These are phyloP conservation scores for Solanum virginianum DNA, from an alignment of 257 asterid species.

Conservation along the genomic window DNA sequence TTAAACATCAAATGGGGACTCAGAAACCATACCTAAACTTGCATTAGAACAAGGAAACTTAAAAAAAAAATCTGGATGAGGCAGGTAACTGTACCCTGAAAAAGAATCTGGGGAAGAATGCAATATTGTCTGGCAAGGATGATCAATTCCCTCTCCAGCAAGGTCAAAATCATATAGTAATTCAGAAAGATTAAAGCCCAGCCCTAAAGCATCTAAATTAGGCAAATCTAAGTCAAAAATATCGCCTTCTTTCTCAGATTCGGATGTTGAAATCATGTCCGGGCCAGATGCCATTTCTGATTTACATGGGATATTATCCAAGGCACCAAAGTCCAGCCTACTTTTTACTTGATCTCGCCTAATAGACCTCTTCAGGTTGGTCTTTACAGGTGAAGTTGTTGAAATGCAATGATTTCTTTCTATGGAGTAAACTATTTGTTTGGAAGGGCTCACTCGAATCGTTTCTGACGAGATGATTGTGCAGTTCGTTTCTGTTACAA, in stretches of 20 bases:
- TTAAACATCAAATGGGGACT: background rate
- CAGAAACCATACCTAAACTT: background rate
- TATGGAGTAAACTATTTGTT: slow-evolving; percentile 62
- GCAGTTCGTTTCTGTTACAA: slow-evolving; percentile 53
- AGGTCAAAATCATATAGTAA: slow-evolving; percentile 30
- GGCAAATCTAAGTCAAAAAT: slow-evolving; percentile 62
- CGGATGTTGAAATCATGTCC: slow-evolving; percentile 46
- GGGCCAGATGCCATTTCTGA: slow-evolving; percentile 27
- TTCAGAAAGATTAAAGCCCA: slow-evolving; percentile 21
- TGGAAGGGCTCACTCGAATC: slow-evolving; percentile 64
- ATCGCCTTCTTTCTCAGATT: slow-evolving; percentile 50
- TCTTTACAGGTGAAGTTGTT: slow-evolving; percentile 58
- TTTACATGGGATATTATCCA: slow-evolving; percentile 30
- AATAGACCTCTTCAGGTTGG: slow-evolving; percentile 31
- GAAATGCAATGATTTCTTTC: slow-evolving; percentile 56
- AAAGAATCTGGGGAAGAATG: slow-evolving; percentile 26
- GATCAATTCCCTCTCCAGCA: slow-evolving; percentile 14
- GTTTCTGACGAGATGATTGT: slow-evolving; percentile 78
- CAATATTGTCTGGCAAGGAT: slow-evolving; percentile 6
- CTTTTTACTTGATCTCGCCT: slow-evolving; percentile 70
- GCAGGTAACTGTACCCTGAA: slow-evolving; percentile 15
- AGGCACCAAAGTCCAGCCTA: slow-evolving; percentile 68
- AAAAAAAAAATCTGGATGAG: background rate
- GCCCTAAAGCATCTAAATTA: slow-evolving; percentile 56
- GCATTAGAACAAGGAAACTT: background rate